Evolutionary conservation across 495 filamentous ascomycete genomes (phyloP), one percentile per base, ranked within the genome.

Genomic region (Parathielavia appendiculata): DNA sequence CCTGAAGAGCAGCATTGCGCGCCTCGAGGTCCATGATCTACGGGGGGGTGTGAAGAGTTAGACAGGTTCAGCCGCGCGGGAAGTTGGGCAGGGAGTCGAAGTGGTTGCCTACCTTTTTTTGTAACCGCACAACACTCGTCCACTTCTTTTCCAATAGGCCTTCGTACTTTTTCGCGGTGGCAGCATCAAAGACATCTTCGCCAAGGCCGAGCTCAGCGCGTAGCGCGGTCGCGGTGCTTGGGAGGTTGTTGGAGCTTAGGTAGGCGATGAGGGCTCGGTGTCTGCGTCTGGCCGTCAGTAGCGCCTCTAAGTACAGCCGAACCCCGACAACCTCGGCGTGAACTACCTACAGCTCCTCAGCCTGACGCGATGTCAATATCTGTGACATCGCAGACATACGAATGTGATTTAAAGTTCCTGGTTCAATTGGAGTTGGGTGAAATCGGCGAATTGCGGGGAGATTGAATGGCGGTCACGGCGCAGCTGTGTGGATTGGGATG

Each of bases 11-110:
- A 14, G 73, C 58, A 62, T 85, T 85, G 64, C 83, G 83, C 35
- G 85, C 78, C 74, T 97, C 92, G 14, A 97, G 81, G 53, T 97
- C 92, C 86, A 96, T 92, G 62, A 97, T 93, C 91, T 97, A 48
- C 17, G 5, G 32, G 26, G 38, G 16, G 17, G 14, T 14, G 22
- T 40, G 9, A 50, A 22, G 30, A 34, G 58, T 59, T 51, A 58
- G 53, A 49, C 40, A 20, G 16, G n/a, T 49, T n/a, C n/a, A 39
- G 26, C 46, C n/a, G 39, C 45, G n/a, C n/a, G 41, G 20, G 36
- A 52, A 22, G 45, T 41, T 22, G 57, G 19, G 56, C 20, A 45
- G 16, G 41, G 30, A 1, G 32, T n/a, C 17, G 17, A 19, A 26
- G 14, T 48, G 44, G 36, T 69, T 10, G 39, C 60, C 34, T 5